Percentiles rank a stretch among this genome's conserved stretches.
These are phyloP conservation scores for Helicostylum pulchrum DNA, from an alignment of 192 early-diverging fungal genomes.

Conservation along the genomic window DNA sequence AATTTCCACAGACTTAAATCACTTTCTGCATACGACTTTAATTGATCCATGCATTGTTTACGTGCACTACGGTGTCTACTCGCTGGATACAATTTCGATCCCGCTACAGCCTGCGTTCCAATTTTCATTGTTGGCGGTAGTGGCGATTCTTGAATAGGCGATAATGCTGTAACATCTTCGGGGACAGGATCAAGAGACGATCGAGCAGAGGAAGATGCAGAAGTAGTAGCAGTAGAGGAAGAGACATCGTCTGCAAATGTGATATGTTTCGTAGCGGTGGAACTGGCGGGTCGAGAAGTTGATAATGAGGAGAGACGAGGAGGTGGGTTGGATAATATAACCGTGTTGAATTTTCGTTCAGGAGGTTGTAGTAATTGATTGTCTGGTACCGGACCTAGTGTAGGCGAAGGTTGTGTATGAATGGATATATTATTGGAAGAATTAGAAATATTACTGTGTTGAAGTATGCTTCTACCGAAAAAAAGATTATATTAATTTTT, in stretches of 20 bases:
- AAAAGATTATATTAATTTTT: too few species aligned
- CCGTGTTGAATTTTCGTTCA: not conserved
- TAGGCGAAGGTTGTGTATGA: not conserved
- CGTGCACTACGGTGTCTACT: slow-evolving; percentile 38
- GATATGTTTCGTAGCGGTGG: not conserved
- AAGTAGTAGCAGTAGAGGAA: not conserved
- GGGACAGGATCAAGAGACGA: slow-evolving; percentile 3
- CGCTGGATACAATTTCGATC: slow-evolving; percentile 29
- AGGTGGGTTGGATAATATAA: slow-evolving; percentile 28
- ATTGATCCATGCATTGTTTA: slow-evolving; percentile 26
- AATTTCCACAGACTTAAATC: slow-evolving; percentile 40
- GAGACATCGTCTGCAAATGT: slow-evolving; percentile 16
- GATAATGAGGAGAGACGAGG: slow-evolving; percentile 33
- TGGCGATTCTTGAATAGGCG: too few species aligned
- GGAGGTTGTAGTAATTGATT: not conserved
- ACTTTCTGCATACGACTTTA: slow-evolving; percentile 36
- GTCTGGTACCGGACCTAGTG: not conserved
- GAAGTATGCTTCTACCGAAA: too few species aligned
- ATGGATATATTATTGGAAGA: not conserved
- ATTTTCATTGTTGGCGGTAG: too few species aligned
- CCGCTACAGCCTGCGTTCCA: slow-evolving; percentile 1
- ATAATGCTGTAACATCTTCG: not conserved
- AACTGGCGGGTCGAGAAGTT: not conserved
- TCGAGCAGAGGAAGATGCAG: slow-evolving; percentile 10
- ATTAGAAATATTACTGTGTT: not conserved